Conservation (phyloP, 495 filamentous ascomycete genomes). For the Penicillium arizonense region DNA sequence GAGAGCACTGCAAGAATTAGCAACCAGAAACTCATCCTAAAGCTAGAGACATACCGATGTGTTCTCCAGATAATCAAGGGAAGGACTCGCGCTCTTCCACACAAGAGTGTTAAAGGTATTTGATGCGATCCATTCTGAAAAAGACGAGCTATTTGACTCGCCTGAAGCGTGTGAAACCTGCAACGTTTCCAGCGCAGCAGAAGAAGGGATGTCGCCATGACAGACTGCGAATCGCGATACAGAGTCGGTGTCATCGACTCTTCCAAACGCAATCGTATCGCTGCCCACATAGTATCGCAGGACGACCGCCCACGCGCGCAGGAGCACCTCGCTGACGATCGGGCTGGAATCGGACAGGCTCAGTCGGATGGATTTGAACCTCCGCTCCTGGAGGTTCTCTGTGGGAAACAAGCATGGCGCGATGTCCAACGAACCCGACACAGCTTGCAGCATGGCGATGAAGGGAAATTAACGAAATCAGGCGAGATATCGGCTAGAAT, state of each 20-base stretch:
- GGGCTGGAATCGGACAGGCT: background rate
- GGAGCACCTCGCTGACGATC: background rate
- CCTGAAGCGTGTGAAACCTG: background rate
- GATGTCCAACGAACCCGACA: slow-evolving; percentile 7
- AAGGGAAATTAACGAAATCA: background rate
- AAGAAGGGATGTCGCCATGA: slow-evolving; percentile 8
- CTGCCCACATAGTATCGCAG: slow-evolving; percentile 43
- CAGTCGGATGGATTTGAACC: slow-evolving; percentile 10
- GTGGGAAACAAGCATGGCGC: slow-evolving; percentile 12
- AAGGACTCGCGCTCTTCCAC: slow-evolving; percentile 7
- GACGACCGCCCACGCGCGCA: slow-evolving; percentile 42
- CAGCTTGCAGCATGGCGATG: slow-evolving; percentile 8
- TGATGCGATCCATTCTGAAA: slow-evolving; percentile 18
- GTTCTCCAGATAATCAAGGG: slow-evolving; percentile 2
- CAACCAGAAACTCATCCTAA: background rate
- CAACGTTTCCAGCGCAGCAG: slow-evolving; percentile 4
- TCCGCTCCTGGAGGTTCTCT: slow-evolving; percentile 6
- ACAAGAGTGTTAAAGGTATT: slow-evolving; percentile 34
- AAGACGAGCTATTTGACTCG: background rate
- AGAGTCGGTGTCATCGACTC: slow-evolving; percentile 7
- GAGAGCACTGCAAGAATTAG: background rate
- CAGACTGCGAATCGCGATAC: slow-evolving; percentile 4
- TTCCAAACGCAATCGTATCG: slow-evolving; percentile 46
- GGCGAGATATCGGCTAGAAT: slow-evolving; percentile 1
- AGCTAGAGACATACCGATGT: slow-evolving; percentile 2